A percentile compares a stretch with the other conserved stretches of the same genome.
Evolutionary conservation across 768 basidiomycete species (phyloP).

Genomic region (Phanerochaete carnosa): DNA sequence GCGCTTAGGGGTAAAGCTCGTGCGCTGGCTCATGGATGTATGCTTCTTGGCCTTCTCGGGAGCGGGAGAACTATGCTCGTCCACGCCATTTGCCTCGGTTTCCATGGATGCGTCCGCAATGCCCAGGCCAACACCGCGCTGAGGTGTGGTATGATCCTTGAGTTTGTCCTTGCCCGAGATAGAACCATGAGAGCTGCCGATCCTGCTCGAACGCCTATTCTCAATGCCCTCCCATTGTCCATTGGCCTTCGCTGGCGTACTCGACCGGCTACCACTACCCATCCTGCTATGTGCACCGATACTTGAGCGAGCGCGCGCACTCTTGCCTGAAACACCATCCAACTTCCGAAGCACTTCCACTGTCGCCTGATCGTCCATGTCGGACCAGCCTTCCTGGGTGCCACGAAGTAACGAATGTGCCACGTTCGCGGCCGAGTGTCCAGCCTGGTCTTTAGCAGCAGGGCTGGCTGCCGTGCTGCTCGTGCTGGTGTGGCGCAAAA

Average conservation of each 20-base stretch:
- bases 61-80: constrained; percentile 44
- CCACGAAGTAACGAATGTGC: constrained; percentile 84
- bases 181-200: constrained; percentile 36
- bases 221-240: constrained; percentile 74
- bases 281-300: constrained; percentile 38
- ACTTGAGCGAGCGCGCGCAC: constrained; percentile 73
- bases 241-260: constrained; percentile 62
- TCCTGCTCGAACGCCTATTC: constrained; percentile 36
- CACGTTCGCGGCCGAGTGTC: constrained; percentile 48
- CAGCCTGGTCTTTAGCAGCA: constrained; percentile 31
- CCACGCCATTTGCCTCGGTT: constrained; percentile 38
- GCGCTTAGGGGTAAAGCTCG: constrained; percentile 82
- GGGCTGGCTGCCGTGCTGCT: constrained; percentile 33
- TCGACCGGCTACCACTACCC: constrained; percentile 62
- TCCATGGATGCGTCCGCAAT: constrained; percentile 35
- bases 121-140: constrained; percentile 34
- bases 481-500: constrained; percentile 56
- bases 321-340: constrained; percentile 81
- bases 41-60: constrained; percentile 71
- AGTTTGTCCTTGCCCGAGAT: constrained; percentile 44
- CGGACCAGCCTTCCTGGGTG: constrained; percentile 88
- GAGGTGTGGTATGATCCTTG: constrained; percentile 23
- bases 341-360: constrained; percentile 90
- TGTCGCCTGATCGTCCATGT: constrained; percentile 83
- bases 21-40: constrained; percentile 50